Conservation (phyloP, 2,329 filamentous ascomycete species). For the Diaporthe sp. region DNA sequence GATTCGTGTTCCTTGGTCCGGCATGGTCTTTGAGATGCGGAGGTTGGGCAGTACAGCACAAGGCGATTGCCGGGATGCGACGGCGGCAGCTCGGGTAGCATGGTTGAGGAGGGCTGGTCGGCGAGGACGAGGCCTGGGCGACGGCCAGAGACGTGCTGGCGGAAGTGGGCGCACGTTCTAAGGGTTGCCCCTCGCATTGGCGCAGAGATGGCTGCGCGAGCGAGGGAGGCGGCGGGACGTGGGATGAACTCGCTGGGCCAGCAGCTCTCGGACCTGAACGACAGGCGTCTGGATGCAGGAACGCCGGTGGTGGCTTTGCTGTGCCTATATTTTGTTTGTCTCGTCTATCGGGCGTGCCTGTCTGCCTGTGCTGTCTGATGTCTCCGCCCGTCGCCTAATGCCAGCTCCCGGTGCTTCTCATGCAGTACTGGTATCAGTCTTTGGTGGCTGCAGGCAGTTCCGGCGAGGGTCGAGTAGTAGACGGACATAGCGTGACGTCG, state of each 20-base stretch:
- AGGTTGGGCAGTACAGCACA: slow-evolving; percentile 34
- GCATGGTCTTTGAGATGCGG: slow-evolving; percentile 10
- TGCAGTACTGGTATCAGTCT: background rate
- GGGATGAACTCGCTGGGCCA: slow-evolving; percentile 22
- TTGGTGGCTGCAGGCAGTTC: background rate
- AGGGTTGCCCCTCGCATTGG: slow-evolving; percentile 31
- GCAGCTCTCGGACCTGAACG: slow-evolving; percentile 24
- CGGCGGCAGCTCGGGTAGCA: slow-evolving; percentile 22
- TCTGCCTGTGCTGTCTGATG: slow-evolving; percentile 3
- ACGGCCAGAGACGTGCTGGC: slow-evolving; percentile 21
- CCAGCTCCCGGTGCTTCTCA: slow-evolving; percentile 3
- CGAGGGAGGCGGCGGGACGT: slow-evolving; percentile 9
- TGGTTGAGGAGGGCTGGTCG: slow-evolving; percentile 25
- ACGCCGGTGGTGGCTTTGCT: slow-evolving; percentile 6
- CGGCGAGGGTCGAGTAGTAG: background rate
- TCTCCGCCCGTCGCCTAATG: background rate
- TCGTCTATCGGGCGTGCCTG: slow-evolving; percentile 3
- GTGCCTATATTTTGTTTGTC: slow-evolving; percentile 7
- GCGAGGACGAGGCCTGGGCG: slow-evolving; percentile 18
- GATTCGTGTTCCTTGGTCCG: slow-evolving; percentile 34
- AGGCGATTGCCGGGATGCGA: slow-evolving; percentile 33
- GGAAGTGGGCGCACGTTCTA: slow-evolving; percentile 22
- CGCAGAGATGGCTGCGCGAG: slow-evolving; percentile 31
- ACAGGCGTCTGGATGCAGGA: slow-evolving; percentile 22
- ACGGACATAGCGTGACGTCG: background rate